Evolutionary conservation across 2,329 filamentous ascomycete genomes (phyloP), one percentile per base, ranked within the genome.

Genomic region (Reticulascus tulasneorum): DNA sequence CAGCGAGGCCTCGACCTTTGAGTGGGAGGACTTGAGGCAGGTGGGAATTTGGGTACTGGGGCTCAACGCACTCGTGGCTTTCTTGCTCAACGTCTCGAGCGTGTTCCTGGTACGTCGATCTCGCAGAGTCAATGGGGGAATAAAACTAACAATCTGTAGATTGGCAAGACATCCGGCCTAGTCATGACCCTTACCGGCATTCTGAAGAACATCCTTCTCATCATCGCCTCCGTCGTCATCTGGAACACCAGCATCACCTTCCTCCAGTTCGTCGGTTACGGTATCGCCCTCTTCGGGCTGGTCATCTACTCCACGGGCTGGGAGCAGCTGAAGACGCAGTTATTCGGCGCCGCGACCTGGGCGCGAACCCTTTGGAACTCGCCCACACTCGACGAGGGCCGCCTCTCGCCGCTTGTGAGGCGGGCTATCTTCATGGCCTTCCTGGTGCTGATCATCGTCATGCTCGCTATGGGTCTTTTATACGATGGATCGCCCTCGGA

Each of bases 151-250:
- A 18, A 13, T 20, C n/a, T 18, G 34, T 51, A 91, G 85, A 94
- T 94, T 53, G 86, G 87, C 58, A 89, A 86, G 65, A 94, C 87
- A 7, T 94, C 87, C 3, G 85, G 84, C 38, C 77, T 94, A 33
- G 86, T 90, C 51, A 84, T 94, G 66, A 89, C 86, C 22, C 77
- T 94, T 17, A 89, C 82, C 40, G 86, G 88, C 58, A 87, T 94
- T 47, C 77, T 93, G 53, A 94, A 94, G 66, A 86, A 89, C 60
- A 90, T 94, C 43, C 77, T 94, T 40, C 79, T 94, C 37, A 86
- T 94, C 46, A 68, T 75, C 42, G 74, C 79, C 40, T 88, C 84
- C 35, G 84, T 93, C 63, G 59, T 86, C 54, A 81, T 91, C 57
- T 93, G 86, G 82, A 69, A 75, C 48, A 87, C 86, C 38, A 73